Percentiles rank a stretch among this genome's conserved stretches.
Evolutionary conservation across 2,329 filamentous ascomycete species (phyloP).

Genomic region (Cladophialophora carrionii): DNA sequence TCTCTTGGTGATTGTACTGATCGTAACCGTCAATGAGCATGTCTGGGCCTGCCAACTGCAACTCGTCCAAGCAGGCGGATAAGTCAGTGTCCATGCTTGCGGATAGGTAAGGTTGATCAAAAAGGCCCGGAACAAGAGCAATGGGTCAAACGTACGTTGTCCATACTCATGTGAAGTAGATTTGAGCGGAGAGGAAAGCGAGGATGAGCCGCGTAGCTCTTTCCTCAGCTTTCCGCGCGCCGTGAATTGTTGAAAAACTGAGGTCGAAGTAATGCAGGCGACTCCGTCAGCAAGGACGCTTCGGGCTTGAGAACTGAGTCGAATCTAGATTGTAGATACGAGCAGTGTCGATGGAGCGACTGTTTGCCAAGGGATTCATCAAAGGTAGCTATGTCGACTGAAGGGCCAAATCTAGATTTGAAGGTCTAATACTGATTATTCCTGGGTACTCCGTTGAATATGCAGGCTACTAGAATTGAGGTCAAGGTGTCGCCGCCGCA

Average conservation of each 20-base stretch:
- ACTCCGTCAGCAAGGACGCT: constrained; percentile 13
- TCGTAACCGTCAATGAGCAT: constrained; percentile 64
- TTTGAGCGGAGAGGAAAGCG: constrained; percentile 15
- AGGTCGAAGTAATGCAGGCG: constrained; percentile 14
- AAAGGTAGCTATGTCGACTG: not conserved
- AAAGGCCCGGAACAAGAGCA: constrained; percentile 25
- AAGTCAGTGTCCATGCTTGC: constrained; percentile 40
- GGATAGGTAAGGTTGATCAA: constrained; percentile 19
- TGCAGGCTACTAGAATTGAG: constrained; percentile 19
- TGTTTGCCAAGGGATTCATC: not conserved
- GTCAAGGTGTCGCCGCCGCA: constrained; percentile 19
- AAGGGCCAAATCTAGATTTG: constrained; percentile 2
- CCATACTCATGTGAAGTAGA: constrained; percentile 44
- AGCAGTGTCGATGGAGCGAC: not conserved
- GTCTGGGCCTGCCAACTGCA: constrained; percentile 61
- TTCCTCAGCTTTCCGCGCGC: constrained; percentile 29
- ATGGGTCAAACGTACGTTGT: constrained; percentile 46
- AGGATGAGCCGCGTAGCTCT: constrained; percentile 20
- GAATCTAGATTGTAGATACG: constrained; percentile 10
- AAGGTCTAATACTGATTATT: not conserved
- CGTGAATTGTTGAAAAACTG: constrained; percentile 9
- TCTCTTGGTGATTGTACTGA: constrained; percentile 64
- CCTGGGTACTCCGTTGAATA: constrained; percentile 1
- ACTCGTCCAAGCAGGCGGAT: constrained; percentile 32
- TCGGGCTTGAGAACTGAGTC: not conserved